Evolutionary conservation across 495 filamentous ascomycete genomes (phyloP), one percentile per base, ranked within the genome.

Genomic region (Penicilliopsis zonata): DNA sequence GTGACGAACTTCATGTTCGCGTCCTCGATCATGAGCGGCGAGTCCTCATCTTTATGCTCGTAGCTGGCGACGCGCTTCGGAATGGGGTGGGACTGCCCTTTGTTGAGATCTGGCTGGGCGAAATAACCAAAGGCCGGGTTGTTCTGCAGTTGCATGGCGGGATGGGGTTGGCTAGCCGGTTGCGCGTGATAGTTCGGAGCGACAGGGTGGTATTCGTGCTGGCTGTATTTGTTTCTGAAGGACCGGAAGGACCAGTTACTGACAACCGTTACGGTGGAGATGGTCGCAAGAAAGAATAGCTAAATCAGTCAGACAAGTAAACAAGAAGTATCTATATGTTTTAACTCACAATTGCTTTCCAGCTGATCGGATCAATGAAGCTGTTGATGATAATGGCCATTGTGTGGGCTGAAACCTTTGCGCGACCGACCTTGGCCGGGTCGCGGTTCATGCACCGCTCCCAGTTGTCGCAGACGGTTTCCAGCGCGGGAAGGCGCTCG

Each of bases 361-460:
- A 78, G 32, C 70, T 77, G 24, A 83, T 78, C 9, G 75, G 67
- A 50, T 84, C 74, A 19, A 82, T 67, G 41, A 82, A 81, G 36
- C 57, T 62, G 43, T 81, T 82, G 44, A 83, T 74, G 17, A 87
- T 93, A 47, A 78, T 76, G 31, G 78, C 87, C 66, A 85, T 84
- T 0, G 80, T 85, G 23, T 72, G 64, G n/a, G 82, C 82, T 28
- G 67, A 73, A 18, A 87, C 64, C 36, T 65, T 69, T 8, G 79
- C 80, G 3, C 76, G 61, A 6, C 72, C 78, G 14, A 86, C 71
- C 34, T 67, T 67, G 10, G 62, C 50, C 10, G 80, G 71, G 46
- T 88, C 78, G 8, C 64, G 68, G 32, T 81, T 70, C 87, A 95
- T 95, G 51, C 90, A 98, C 3, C 58, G 57, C 35, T 78, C 74